Evolutionary conservation across 2,329 filamentous ascomycete genomes (phyloP).

Genomic region (Tricladium varicosporioides): DNA sequence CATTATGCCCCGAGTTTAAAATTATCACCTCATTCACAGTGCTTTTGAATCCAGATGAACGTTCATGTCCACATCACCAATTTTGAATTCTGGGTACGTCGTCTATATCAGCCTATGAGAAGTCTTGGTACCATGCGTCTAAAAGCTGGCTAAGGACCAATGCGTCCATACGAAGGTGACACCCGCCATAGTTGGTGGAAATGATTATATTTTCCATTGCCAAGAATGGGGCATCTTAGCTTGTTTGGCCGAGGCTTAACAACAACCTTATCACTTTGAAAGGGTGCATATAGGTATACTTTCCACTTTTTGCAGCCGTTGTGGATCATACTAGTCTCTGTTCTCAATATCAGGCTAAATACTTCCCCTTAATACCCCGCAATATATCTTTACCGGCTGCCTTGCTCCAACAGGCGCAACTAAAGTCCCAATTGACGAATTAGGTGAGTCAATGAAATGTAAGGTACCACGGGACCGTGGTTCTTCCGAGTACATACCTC

Average conservation of each 20-base stretch:
- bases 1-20: conserved; percentile 14
- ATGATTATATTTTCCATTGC: background rate
- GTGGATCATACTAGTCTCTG: background rate
- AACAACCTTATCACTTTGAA: background rate
- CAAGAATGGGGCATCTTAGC: conserved; percentile 1
- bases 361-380: conserved; percentile 22
- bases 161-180: conserved; percentile 8
- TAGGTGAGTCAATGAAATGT: too few relatives aligned
- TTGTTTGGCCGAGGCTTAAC: background rate
- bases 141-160: background rate
- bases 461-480: too few relatives aligned
- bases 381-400: conserved; percentile 23
- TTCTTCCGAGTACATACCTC: too few relatives aligned
- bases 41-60: too few relatives aligned
- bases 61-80: background rate
- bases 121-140: too few relatives aligned
- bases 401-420: background rate
- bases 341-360: conserved; percentile 26
- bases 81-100: background rate
- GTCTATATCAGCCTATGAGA: too few relatives aligned
- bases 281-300: too few relatives aligned
- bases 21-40: background rate
- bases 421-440: too few relatives aligned
- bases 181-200: conserved; percentile 20
- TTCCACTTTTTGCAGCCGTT: conserved; percentile 6